These are phyloP conservation scores for Balansia obtecta DNA, from an alignment of 2,329 filamentous ascomycete genomes.

Conservation along the genomic window DNA sequence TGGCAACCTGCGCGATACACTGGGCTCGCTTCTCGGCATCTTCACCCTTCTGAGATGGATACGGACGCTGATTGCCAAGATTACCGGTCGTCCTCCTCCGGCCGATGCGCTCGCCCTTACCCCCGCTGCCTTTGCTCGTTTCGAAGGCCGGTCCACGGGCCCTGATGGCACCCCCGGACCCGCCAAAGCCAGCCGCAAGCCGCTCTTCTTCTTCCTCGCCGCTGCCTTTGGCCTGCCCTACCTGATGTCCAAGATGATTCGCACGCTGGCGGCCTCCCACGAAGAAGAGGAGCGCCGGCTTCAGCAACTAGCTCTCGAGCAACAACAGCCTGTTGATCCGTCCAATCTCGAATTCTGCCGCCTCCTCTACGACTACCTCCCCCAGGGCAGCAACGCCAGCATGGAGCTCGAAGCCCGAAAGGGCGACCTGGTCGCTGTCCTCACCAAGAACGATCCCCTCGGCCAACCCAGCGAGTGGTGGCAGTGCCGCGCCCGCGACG, in stretches of 20 bases:
- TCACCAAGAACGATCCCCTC: constrained; percentile 84
- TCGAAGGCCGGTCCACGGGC: constrained; percentile 55
- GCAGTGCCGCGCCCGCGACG: constrained; percentile 83
- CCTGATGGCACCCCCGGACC: constrained; percentile 52
- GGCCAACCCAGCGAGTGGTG: constrained; percentile 95
- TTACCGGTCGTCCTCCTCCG: constrained; percentile 83
- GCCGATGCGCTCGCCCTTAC: constrained; percentile 80
- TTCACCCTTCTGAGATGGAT: constrained; percentile 95
- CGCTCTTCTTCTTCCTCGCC: constrained; percentile 87
- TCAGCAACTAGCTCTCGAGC: constrained; percentile 37
- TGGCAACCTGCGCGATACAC: constrained; percentile 79
- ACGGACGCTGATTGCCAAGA: constrained; percentile 76
- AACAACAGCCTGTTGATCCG: constrained; percentile 57
- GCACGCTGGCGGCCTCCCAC: constrained; percentile 66
- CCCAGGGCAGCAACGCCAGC: constrained; percentile 48
- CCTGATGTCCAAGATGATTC: constrained; percentile 93
- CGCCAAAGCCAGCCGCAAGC: constrained; percentile 78
- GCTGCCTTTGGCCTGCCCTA: constrained; percentile 94
- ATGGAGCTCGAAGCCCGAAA: constrained; percentile 89
- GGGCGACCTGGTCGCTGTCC: constrained; percentile 86
- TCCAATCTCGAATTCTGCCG: constrained; percentile 94
- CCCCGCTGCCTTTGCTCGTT: constrained; percentile 79
- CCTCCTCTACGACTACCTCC: constrained; percentile 85
- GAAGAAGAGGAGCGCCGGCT: constrained; percentile 64
- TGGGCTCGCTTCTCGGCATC: constrained; percentile 88